Evolutionary conservation across 305 asterid genomes (phyloP).

Genomic region (Monarda citriodora): DNA sequence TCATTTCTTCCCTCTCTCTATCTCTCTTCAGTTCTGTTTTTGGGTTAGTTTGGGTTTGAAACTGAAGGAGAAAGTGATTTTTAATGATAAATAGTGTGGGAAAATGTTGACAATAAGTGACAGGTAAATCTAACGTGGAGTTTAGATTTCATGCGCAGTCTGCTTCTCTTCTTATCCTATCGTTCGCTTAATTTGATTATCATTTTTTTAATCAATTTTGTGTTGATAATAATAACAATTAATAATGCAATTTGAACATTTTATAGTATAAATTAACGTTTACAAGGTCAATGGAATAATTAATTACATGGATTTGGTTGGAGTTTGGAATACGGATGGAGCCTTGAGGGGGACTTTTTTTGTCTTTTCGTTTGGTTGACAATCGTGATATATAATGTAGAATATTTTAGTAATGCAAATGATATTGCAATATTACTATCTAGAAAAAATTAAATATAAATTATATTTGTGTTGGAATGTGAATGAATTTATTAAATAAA

Average conservation of each 20-base stretch:
- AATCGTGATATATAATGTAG: background rate
- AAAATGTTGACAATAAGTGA: too few relatives aligned
- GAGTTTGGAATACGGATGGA: background rate
- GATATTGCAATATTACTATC: too few relatives aligned
- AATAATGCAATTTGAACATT: background rate
- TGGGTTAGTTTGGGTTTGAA: background rate
- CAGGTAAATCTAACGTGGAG: background rate
- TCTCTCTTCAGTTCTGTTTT: constrained; percentile 7
- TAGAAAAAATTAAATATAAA: too few relatives aligned
- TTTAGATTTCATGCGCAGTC: constrained; percentile 11
- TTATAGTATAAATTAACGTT: background rate
- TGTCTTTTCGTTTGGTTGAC: background rate
- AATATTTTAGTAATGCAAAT: too few relatives aligned
- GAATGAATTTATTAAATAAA: too few relatives aligned
- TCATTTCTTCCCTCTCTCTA: constrained; percentile 20
- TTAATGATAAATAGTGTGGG: background rate
- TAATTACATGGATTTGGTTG: background rate
- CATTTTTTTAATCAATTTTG: background rate
- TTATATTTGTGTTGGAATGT: too few relatives aligned
- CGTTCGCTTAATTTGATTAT: constrained; percentile 16
- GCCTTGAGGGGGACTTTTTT: too few relatives aligned
- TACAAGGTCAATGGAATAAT: background rate
- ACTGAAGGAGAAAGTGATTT: constrained; percentile 11
- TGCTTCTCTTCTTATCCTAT: constrained; percentile 1
- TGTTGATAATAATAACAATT: background rate